phyloP scores from a whole-genome alignment of 352 stramenopile species.

The Pythium vanterpoolii region DNA sequence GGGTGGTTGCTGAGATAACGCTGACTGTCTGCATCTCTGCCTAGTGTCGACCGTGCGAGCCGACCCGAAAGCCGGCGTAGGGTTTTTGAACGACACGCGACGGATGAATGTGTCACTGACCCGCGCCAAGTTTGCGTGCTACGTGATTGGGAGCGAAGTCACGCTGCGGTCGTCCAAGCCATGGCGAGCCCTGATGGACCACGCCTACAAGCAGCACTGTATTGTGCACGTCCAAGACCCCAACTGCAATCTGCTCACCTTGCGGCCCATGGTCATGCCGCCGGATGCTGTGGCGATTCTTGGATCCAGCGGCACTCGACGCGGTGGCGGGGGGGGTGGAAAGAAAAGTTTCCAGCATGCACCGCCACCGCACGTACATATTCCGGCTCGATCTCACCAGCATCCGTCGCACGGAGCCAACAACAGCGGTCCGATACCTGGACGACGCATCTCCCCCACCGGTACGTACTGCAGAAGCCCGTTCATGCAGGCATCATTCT shows the following conservation, averaged over 20 bases:
- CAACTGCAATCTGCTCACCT: constrained; percentile 65
- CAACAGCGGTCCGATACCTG: background rate
- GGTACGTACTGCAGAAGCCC: background rate
- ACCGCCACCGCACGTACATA: constrained; percentile 9
- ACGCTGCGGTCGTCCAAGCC: constrained; percentile 83
- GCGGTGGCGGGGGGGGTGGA: background rate
- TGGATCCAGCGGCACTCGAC: background rate
- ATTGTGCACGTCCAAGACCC: constrained; percentile 85
- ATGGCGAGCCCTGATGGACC: constrained; percentile 76
- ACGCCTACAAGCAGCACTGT: constrained; percentile 54
- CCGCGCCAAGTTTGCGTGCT: constrained; percentile 85
- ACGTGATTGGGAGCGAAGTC: constrained; percentile 82
- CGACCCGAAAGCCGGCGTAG: constrained; percentile 74
- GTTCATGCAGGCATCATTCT: background rate
- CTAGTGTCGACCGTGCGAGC: constrained; percentile 85
- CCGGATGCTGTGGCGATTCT: background rate
- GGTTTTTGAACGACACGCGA: constrained; percentile 87
- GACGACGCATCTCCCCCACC: constrained; percentile 7
- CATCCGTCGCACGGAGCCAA: background rate
- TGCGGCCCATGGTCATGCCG: constrained; percentile 56
- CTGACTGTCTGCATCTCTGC: background rate
- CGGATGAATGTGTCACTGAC: constrained; percentile 90
- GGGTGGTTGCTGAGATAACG: background rate
- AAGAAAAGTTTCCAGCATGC: constrained; percentile 1
- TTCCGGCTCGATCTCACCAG: background rate